These are phyloP conservation scores for Persicaria maculosa DNA, from an alignment of 148 eudicot species.

Conservation along the genomic window DNA sequence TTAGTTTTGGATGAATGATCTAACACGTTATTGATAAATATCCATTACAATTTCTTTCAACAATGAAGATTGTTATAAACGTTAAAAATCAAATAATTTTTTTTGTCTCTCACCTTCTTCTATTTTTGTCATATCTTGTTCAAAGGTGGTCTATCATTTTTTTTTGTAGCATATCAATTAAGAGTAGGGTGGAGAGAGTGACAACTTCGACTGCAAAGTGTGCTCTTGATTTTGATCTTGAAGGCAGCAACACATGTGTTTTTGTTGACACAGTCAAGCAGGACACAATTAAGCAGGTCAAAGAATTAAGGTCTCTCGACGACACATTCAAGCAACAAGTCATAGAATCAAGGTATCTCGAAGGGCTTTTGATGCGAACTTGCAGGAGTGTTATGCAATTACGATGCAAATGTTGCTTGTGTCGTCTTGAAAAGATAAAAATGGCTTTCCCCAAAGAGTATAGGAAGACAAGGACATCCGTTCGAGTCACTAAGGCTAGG, in stretches of 20 bases:
- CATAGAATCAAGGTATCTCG: no score
- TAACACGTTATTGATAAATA: neutral
- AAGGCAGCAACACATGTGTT: no score
- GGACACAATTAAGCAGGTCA: no score
- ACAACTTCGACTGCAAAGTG: constrained; percentile 27
- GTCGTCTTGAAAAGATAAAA: neutral
- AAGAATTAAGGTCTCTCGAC: no score
- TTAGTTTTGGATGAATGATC: neutral
- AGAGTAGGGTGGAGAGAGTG: constrained; percentile 67
- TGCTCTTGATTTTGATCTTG: neutral
- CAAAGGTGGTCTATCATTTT: neutral
- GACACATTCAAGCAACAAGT: no score
- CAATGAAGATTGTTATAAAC: neutral
- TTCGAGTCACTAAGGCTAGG: neutral
- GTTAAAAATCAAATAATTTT: no score
- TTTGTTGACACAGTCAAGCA: no score
- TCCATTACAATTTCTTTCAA: neutral
- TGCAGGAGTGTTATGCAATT: neutral
- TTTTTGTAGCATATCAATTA: constrained; percentile 30
- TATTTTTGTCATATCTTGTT: neutral
- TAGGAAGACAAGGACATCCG: neutral
- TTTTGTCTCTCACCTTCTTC: neutral
- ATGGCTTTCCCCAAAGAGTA: neutral
- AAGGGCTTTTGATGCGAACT: no score
- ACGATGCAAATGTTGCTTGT: neutral